Base-by-base conservation (phyloP, 176 grass and related monocot species). In the Alloteropsis semialata region DNA sequence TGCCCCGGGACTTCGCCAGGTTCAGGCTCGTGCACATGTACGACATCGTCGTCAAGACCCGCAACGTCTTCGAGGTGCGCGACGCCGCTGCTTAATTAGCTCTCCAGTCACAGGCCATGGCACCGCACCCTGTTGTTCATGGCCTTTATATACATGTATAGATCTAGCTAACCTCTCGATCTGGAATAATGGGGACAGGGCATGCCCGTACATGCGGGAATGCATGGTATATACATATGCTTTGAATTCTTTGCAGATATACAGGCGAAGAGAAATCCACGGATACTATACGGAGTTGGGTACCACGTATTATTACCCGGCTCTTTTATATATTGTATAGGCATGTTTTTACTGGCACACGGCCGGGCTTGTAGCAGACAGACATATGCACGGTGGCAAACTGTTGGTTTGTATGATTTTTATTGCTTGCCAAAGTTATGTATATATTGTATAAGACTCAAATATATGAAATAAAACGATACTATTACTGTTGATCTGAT, bases 21-120 rank as follows among this genome's bases (percentile, higher is more conserved):
- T 78, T 95, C 85, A 88, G 75, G 62, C 84, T 90, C 38, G 81
- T 88, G 33, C 87, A 95, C 93, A 95, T 95, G 93, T 92, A 92
- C 61, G 90, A 92, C 76, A 67, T 92, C 74, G 90, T 92, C 70
- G 87, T 95, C 78, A 92, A 95, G 87, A 92, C 84, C 28, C 81
- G 93, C 45, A 90, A 92, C 76, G 74, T 95, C 57, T 92, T 95
- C 50, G 90, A 92, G 74, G 92, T 95, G 73, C 92, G 90, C 16
- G 90, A 95, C 81, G 80, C 92, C 81, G 80, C 92, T 41, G 39
- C 54, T n/a, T 69, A 34, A 10, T 5, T 65, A 46, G 42, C 21
- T 55, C 51, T 55, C 46, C 16, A 49, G 46, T 14, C 3, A n/a
- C 39, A 1, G 49, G 49, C 18, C 7, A 17, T 51, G 49, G 48